Percentiles rank a stretch among this genome's conserved stretches.
Conservation (phyloP, 108 stramenopile genomes). For the Cyclostephanos tholiformis region DNA sequence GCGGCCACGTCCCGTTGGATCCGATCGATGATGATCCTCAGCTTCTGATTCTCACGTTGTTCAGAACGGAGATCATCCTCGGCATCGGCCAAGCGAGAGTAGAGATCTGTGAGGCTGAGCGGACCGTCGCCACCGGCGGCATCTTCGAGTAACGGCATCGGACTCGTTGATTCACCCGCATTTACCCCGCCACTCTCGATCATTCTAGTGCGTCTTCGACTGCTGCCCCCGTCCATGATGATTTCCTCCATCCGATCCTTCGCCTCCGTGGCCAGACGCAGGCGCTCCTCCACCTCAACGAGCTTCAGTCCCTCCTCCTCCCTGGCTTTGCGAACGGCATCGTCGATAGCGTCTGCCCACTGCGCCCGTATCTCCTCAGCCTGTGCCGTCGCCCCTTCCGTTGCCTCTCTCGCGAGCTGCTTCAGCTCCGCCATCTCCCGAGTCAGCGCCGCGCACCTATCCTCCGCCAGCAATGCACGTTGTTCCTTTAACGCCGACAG, state of each 20-base stretch:
- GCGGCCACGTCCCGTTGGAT: slow-evolving; percentile 73
- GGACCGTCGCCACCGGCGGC: slow-evolving; percentile 54
- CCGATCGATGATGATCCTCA: slow-evolving; percentile 63
- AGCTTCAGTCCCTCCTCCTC: slow-evolving; percentile 54
- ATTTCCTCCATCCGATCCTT: slow-evolving; percentile 41
- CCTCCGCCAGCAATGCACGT: slow-evolving; percentile 56
- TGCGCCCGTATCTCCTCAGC: slow-evolving; percentile 37
- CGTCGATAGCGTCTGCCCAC: slow-evolving; percentile 44
- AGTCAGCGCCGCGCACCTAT: slow-evolving; percentile 45
- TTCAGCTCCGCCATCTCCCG: slow-evolving; percentile 56
- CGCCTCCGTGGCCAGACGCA: slow-evolving; percentile 38
- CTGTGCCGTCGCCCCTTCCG: slow-evolving; percentile 40
- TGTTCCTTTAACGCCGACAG: slow-evolving; percentile 70
- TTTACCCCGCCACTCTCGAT: slow-evolving; percentile 26
- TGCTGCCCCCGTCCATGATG: slow-evolving; percentile 27
- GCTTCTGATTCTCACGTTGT: slow-evolving; percentile 56
- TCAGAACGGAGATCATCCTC: slow-evolving; percentile 71
- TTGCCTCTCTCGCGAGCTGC: slow-evolving; percentile 56
- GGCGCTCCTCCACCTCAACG: slow-evolving; percentile 41
- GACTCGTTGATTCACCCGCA: slow-evolving; percentile 19
- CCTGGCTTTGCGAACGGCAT: slow-evolving; percentile 52
- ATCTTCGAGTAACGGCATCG: slow-evolving; percentile 10
- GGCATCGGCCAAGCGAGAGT: slow-evolving; percentile 63
- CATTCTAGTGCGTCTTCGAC: slow-evolving; percentile 15
- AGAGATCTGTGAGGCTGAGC: slow-evolving; percentile 70